A percentile compares a stretch with the other conserved stretches of the same genome.
These are phyloP conservation scores for Barnettozyma californica DNA, from an alignment of 805 yeast genomes.

Conservation along the genomic window DNA sequence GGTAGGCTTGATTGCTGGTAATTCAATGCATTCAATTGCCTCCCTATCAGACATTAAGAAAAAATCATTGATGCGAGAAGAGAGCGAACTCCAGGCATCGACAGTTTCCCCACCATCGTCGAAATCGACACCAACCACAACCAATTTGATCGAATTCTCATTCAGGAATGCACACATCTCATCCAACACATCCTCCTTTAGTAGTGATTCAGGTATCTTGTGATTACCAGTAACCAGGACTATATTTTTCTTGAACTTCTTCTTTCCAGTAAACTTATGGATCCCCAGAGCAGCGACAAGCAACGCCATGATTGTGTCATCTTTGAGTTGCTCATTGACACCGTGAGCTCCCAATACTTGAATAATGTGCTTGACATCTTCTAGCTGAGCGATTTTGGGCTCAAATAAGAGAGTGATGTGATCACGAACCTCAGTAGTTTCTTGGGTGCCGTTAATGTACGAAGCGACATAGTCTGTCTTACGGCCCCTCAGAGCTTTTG, in stretches of 20 bases:
- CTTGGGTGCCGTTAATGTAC: constrained; percentile 21
- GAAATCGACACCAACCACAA: constrained; percentile 21
- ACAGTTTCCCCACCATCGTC: constrained; percentile 1
- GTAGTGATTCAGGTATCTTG: constrained; percentile 10
- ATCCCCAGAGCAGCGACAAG: constrained; percentile 9
- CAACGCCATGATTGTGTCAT: constrained; percentile 8
- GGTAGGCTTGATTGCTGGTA: constrained; percentile 31
- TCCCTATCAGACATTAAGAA: constrained; percentile 11
- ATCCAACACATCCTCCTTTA: constrained; percentile 7
- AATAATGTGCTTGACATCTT: neutral
- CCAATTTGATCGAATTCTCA: constrained; percentile 12
- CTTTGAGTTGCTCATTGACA: constrained; percentile 1
- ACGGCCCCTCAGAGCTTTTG: constrained; percentile 25
- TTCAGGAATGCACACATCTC: constrained; percentile 7
- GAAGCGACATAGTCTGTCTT: constrained; percentile 37
- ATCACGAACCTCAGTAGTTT: constrained; percentile 5
- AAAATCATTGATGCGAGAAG: constrained; percentile 10
- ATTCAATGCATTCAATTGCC: constrained; percentile 21
- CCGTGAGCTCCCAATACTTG: neutral
- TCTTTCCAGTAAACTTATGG: constrained; percentile 15
- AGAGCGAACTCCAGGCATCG: constrained; percentile 11
- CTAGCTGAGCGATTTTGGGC: constrained; percentile 3
- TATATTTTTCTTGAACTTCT: constrained; percentile 21
- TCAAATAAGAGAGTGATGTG: constrained; percentile 6
- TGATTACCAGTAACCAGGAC: constrained; percentile 21